Percentiles rank a stretch among this genome's conserved stretches.
Conservation (phyloP, 768 basidiomycete species). For the Tricholoma sp. region DNA sequence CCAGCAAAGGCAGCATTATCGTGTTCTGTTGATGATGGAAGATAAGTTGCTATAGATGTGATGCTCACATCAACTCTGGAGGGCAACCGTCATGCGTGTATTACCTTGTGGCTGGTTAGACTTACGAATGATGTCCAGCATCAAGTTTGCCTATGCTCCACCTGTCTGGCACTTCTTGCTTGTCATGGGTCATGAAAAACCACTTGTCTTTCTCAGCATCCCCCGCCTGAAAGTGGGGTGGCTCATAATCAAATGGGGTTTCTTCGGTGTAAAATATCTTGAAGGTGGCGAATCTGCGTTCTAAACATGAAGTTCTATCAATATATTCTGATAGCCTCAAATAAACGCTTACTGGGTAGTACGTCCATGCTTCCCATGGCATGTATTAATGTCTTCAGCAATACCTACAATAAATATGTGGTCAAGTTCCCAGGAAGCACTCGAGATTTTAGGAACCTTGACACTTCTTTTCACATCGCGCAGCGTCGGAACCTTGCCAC, state of each 20-base stretch:
- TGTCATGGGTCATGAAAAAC: slow-evolving; percentile 75
- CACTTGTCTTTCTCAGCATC: slow-evolving; percentile 70
- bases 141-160: slow-evolving; percentile 62
- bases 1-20: slow-evolving; percentile 54
- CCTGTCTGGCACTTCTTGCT: slow-evolving; percentile 69
- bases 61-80: slow-evolving; percentile 65
- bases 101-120: not conserved
- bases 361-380: slow-evolving; percentile 78
- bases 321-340: not conserved
- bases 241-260: slow-evolving; percentile 80
- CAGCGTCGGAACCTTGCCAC: slow-evolving; percentile 64
- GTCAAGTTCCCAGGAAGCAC: not conserved
- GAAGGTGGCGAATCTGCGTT: slow-evolving; percentile 81
- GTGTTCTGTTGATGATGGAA: slow-evolving; percentile 59
- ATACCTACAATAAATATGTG: slow-evolving; percentile 37
- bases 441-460: slow-evolving; percentile 41
- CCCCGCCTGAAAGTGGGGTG: slow-evolving; percentile 70
- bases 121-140: slow-evolving; percentile 72
- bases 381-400: slow-evolving; percentile 74
- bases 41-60: slow-evolving; percentile 65
- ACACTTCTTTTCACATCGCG: slow-evolving; percentile 79
- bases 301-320: slow-evolving; percentile 28
- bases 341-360: slow-evolving; percentile 56
- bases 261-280: slow-evolving; percentile 81
- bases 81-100: not conserved